Percentiles rank a stretch among this genome's conserved stretches.
These are phyloP conservation scores for Suhomyces chickasaworum DNA, from an alignment of 1,139 yeast genomes.

Conservation along the genomic window DNA sequence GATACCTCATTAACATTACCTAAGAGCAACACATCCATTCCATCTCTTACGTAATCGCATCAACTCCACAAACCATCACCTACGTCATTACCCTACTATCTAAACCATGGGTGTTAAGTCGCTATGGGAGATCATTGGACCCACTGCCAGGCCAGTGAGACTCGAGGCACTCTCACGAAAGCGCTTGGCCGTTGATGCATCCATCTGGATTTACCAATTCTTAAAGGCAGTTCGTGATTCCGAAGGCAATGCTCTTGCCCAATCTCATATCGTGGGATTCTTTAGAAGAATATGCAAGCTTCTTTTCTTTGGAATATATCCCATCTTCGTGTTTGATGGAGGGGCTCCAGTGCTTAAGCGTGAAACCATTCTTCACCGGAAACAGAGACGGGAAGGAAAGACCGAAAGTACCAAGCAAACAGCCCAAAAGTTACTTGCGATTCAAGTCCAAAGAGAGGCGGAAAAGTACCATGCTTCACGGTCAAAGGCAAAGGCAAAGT, in stretches of 20 bases:
- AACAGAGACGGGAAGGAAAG: conserved; percentile 73
- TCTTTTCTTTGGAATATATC: conserved; percentile 83
- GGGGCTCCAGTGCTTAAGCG: conserved; percentile 88
- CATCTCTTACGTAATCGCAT: neutral
- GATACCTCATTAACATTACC: too few relatives aligned
- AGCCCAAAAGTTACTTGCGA: conserved; percentile 78
- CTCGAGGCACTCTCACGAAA: conserved; percentile 79
- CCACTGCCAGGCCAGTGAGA: conserved; percentile 87
- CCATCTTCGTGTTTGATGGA: conserved; percentile 97
- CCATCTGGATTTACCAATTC: conserved; percentile 98
- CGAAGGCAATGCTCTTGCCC: conserved; percentile 75
- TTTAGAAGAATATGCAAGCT: conserved; percentile 91
- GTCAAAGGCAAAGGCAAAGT: conserved; percentile 14
- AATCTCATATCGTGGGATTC: conserved; percentile 91
- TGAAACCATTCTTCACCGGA: conserved; percentile 69
- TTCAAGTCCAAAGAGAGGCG: conserved; percentile 68
- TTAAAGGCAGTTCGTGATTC: conserved; percentile 89
- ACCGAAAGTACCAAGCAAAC: conserved; percentile 69
- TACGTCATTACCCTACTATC: neutral
- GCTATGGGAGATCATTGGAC: conserved; percentile 90
- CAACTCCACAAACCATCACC: neutral
- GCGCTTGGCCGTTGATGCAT: conserved; percentile 92
- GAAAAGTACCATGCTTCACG: conserved; percentile 23
- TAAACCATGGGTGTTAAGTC: conserved; percentile 88
- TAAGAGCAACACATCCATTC: too few relatives aligned